Percentiles rank a stretch among this genome's conserved stretches.
Evolutionary conservation across 371 early-diverging fungal genomes (phyloP).

Genomic region (Mortierella sp.): DNA sequence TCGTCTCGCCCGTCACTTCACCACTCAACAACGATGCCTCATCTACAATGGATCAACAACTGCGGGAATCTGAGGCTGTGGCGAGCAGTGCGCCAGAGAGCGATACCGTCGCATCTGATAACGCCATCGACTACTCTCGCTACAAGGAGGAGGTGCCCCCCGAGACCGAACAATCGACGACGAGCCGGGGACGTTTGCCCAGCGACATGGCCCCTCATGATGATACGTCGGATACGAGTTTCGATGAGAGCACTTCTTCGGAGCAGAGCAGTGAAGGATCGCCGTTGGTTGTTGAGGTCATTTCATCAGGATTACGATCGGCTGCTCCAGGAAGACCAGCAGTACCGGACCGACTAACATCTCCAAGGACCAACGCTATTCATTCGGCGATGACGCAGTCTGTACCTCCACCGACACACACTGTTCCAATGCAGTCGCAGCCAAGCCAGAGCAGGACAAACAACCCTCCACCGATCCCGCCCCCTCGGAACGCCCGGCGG

Average conservation of each 20-base stretch:
- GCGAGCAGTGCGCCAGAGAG: background rate
- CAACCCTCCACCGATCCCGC: constrained; percentile 42
- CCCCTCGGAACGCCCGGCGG: constrained; percentile 49
- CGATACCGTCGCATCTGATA: background rate
- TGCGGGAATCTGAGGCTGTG: background rate
- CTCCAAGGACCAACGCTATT: background rate
- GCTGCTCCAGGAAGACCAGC: no score
- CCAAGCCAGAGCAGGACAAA: constrained; percentile 8
- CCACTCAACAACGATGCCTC: background rate
- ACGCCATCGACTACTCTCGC: constrained; percentile 18
- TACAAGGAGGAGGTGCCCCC: constrained; percentile 26
- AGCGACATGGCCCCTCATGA: background rate
- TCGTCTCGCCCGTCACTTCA: constrained; percentile 1
- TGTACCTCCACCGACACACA: background rate
- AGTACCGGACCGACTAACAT: background rate
- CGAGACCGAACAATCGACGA: background rate
- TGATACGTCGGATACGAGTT: background rate
- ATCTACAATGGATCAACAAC: background rate
- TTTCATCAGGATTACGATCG: constrained; percentile 39
- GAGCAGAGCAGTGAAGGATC: constrained; percentile 14
- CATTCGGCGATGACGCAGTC: background rate
- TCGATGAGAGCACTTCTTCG: constrained; percentile 5
- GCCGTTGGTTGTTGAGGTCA: constrained; percentile 34
- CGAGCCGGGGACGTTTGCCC: background rate
- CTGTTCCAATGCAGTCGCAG: background rate